Evolutionary conservation across 306 rosid genomes (phyloP), one percentile per base, ranked within the genome.

Genomic region (Prunus kanzakura): DNA sequence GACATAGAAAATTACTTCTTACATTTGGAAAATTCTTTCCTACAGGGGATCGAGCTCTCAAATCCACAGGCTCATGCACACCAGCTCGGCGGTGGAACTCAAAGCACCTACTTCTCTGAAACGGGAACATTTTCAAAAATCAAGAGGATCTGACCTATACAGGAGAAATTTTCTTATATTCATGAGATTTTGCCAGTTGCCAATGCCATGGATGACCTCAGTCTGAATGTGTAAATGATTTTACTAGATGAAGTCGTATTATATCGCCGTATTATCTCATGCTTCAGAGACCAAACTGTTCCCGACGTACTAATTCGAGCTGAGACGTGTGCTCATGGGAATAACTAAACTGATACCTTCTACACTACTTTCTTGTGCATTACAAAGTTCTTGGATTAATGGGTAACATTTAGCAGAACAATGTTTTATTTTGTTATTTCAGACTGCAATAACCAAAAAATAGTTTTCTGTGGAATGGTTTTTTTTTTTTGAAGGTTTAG

Each of bases 51-150:
- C 60, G 97, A 95, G 87, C 96, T 95, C 58, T 69, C 97, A 11
- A 95, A 95, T 82, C 99, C 97, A 51, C 97, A 95, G 86, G 99
- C 97, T 72, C 96, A 89, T 84, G 90, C 89, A 23, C 93, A 94
- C 82, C 98, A 92, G 85, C 93, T 95, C 80, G 99, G 97, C 27
- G 81, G 90, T 72, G 99, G 98, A 83, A 91, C 93, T 64, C 98
- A 92, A 75, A 92, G 97, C 84, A 92, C 99, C 22, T 95, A 95
- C 80, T 92, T 95, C 75, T 95, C 97, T 13, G 99, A 95, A 89
- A 92, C 96, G 3, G 97, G 97, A 79, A 89, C 97, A 2, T 95
- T 95, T 80, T 95, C 99, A 1, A 95, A 89, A 89, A 92, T 90
- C 83, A 83, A 86, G 89, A 89, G 91, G 88, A 88, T 84, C 75